Evolutionary conservation across 1,284 basidiomycete genomes (phyloP), one percentile per base, ranked within the genome.

Genomic region (Trametes versicolor): DNA sequence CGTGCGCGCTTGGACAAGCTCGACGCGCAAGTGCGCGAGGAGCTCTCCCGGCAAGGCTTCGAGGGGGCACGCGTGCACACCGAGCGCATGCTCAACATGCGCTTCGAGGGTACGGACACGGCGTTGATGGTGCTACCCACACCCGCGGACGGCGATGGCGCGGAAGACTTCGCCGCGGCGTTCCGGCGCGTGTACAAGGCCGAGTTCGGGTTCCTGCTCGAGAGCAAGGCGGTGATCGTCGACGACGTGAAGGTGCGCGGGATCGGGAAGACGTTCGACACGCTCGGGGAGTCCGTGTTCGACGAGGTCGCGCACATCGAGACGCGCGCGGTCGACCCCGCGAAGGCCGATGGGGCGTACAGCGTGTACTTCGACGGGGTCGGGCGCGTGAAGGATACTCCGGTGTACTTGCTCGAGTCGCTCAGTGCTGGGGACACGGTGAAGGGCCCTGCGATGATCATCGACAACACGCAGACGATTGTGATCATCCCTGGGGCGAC

Each of bases 381-480:
- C 2, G 93, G 94, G 0, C 82, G 95, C 27, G 84, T 94, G 53
- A 78, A 87, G 47, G 84, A 93, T 58, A 95, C 94, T 0, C 94
- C 95, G 0, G 90, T 98, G 23, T 95, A 86, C 76, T 75, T 91
- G 70, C 79, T 98, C 63, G 87, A 87, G 49, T 79, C 83, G 13
- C 76, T 98, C 58, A 79, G 80, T 0, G 78, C 87, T 5, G 96
- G 96, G 4, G 90, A 94, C 64, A 79, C 82, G 32, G 82, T 98
- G 36, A 75, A 82, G 36, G 95, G 96, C 0, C 95, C 96, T 2
- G 93, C 94, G 25, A 90, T 97, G 85, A 89, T 97, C 66, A 93
- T 98, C 70, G 96, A 98, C 77, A 83, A 94, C 72, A 98, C 96
- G 17, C 96, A 97, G 81, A 97, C 95, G 29, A 94, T 97, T 66